phyloP scores from a whole-genome alignment of 148 eudicot genomes.

The Vaccinium vitisidaea region DNA sequence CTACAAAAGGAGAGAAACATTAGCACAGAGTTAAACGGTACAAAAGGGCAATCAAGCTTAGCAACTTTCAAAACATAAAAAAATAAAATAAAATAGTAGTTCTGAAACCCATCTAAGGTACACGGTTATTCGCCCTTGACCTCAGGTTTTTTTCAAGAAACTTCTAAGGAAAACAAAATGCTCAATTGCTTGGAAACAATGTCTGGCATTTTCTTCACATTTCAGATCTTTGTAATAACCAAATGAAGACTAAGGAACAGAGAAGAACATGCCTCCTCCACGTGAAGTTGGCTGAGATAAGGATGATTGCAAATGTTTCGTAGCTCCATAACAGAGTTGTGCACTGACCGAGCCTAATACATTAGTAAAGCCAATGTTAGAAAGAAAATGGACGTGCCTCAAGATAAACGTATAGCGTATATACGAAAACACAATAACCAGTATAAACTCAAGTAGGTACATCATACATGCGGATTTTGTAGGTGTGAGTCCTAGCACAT shows the following conservation, averaged over 20 bases:
- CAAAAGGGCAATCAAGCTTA: neutral
- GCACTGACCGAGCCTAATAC: constrained; percentile 81
- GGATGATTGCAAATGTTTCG: constrained; percentile 99
- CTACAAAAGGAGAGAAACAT: constrained; percentile 33
- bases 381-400: neutral
- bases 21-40: neutral
- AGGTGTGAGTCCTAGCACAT: neutral
- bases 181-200: constrained; percentile 1
- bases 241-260: constrained; percentile 18
- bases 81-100: neutral
- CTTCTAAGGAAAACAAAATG: constrained; percentile 2
- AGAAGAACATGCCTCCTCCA: constrained; percentile 58
- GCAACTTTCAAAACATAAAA: constrained; percentile 1
- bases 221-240: neutral
- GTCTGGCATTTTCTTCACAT: constrained; percentile 5
- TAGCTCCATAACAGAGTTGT: constrained; percentile 98
- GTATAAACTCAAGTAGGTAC: neutral
- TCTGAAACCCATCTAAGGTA: neutral
- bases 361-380: constrained; percentile 15
- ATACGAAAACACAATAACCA: neutral
- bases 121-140: neutral
- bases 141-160: neutral
- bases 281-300: constrained; percentile 91
- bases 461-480: neutral
- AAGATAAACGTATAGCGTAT: neutral